Evolutionary conservation across 1,284 basidiomycete genomes (phyloP), one percentile per base, ranked within the genome.

Genomic region (Pyrrhoderma lamaoense): DNA sequence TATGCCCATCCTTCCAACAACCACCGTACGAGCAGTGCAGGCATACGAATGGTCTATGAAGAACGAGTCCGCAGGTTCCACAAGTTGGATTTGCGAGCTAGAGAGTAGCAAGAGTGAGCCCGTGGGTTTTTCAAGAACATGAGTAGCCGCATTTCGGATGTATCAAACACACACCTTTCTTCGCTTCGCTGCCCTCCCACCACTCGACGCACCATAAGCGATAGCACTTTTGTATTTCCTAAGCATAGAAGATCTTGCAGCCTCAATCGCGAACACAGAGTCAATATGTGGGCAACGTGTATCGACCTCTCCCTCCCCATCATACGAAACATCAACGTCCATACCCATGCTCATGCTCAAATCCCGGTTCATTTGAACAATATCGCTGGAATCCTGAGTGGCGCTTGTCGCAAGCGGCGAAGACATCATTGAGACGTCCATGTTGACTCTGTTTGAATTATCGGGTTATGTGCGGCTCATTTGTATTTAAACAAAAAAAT

Each of bases 31-130:
- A 62, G 62, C 90, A 93, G n/a, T 85, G 77, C 8, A 93, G 68
- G 60, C 90, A 93, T 7, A 80, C 80, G 64, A 86, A 85, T 1
- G 89, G 88, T n/a, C 87, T 72, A 2, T 79, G 68, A 18, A 90
- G 69, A 0, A 79, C 61, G 0, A 73, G 53, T 3, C 70, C 64
- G 61, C 90, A 93, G 7, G 71, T 74, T 8, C 75, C 74, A 62
- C 90, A 93, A 5, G 72, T 66, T 8, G 89, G 87, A 21, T 70
- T 59, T 8, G 63, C 57, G 9, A 65, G 61, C 68, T 70, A 60
- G 0, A 71, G 57, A 18, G 71, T 18, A 40, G 13, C 35, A 36
- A 19, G 37, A 46, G n/a, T n/a, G n/a, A n/a, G 49, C n/a, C n/a
- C n/a, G n/a, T n/a, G n/a, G n/a, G n/a, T n/a, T n/a, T n/a, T n/a